Percentiles rank a stretch among this genome's conserved stretches.
phyloP scores from a whole-genome alignment of 345 rosid species.

The Firmiana major region DNA sequence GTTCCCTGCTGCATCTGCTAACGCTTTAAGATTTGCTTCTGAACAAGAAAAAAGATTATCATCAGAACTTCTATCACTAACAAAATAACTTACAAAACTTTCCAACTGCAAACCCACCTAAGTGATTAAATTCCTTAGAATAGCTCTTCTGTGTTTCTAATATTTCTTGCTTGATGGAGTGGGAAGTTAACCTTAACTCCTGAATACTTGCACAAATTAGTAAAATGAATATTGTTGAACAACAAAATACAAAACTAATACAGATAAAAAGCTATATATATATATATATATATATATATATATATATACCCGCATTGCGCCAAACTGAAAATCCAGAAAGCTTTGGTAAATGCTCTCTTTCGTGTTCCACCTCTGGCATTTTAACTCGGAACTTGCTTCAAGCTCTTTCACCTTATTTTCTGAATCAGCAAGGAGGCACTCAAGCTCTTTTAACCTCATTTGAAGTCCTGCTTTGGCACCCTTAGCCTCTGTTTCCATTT shows the following conservation, averaged over 20 bases:
- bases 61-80: background rate
- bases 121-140: conserved; percentile 43
- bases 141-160: conserved; percentile 41
- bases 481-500: conserved; percentile 59
- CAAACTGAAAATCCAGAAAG: conserved; percentile 43
- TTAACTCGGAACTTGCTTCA: conserved; percentile 42
- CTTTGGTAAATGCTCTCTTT: conserved; percentile 42
- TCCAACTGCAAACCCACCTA: conserved; percentile 43
- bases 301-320: conserved; percentile 52
- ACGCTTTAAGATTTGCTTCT: conserved; percentile 55
- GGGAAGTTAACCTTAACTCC: conserved; percentile 58
- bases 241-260: conserved; percentile 2
- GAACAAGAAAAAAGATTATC: conserved; percentile 10
- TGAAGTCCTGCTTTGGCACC: conserved; percentile 38
- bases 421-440: conserved; percentile 33
- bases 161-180: conserved; percentile 68
- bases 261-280: background rate
- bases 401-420: conserved; percentile 42
- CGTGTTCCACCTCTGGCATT: conserved; percentile 42
- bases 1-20: conserved; percentile 62
- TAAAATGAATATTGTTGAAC: conserved; percentile 3
- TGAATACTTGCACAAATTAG: conserved; percentile 25
- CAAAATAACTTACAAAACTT: conserved; percentile 9
- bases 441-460: conserved; percentile 50
- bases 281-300: too few relatives aligned